phyloP scores from a whole-genome alignment of 2,329 filamentous ascomycete species.

The Sporothrix variecibatus region DNA sequence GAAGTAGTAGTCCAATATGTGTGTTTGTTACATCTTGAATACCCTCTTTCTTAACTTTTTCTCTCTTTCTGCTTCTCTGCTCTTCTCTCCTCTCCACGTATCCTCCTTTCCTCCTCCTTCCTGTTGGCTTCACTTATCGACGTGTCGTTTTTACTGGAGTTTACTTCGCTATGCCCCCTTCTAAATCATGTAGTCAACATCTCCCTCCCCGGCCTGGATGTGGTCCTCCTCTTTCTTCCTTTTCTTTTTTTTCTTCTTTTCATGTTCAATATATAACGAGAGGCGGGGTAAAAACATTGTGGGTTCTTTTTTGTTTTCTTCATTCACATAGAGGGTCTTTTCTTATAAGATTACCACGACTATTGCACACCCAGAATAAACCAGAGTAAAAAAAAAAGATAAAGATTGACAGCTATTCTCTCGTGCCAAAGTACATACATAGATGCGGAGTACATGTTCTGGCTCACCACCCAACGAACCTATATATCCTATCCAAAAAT shows the following conservation, averaged over 20 bases:
- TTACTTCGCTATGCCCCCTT: not conserved
- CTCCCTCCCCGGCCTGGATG: conserved; percentile 16
- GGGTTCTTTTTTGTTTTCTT: conserved; percentile 15
- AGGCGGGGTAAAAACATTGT: conserved; percentile 5
- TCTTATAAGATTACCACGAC: conserved; percentile 8
- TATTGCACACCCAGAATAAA: conserved; percentile 6
- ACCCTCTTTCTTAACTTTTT: not conserved
- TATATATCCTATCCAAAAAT: not conserved
- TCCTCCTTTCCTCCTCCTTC: not conserved
- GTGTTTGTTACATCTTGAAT: not conserved
- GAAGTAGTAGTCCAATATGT: conserved; percentile 26
- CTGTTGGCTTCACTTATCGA: not conserved
- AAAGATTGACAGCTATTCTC: not conserved
- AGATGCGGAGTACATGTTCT: not conserved
- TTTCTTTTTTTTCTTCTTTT: not conserved
- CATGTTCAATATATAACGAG: conserved; percentile 25
- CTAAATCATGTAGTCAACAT: not conserved
- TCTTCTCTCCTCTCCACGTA: not conserved
- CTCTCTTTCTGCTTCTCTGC: not conserved
- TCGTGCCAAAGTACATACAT: not conserved
- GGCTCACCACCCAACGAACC: not conserved
- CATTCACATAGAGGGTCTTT: conserved; percentile 17
- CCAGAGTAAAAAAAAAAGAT: not conserved
- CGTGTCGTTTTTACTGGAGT: conserved; percentile 14
- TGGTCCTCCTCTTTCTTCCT: not conserved